A percentile compares a stretch with the other conserved stretches of the same genome.
phyloP scores from a whole-genome alignment of 2,329 filamentous ascomycete genomes.

The Verticillium albo-atrum region DNA sequence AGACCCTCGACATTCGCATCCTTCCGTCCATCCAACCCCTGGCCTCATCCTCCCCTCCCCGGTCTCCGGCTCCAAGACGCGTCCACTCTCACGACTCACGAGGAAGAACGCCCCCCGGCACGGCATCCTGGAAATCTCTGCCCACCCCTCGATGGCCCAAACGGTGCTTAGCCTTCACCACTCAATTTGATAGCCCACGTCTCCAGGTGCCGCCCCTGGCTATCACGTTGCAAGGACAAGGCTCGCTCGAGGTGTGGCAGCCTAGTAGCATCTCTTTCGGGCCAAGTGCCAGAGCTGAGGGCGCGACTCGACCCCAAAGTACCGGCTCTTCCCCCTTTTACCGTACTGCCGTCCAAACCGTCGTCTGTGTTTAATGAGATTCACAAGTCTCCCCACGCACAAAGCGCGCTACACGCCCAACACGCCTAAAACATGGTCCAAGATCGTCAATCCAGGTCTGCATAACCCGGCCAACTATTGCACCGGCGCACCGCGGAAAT shows the following conservation, averaged over 20 bases:
- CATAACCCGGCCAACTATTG: neutral
- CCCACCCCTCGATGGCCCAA: neutral
- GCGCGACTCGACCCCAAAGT: neutral
- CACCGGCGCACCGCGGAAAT: conserved; percentile 12
- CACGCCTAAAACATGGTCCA: neutral
- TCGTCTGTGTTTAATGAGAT: neutral
- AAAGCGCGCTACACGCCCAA: neutral
- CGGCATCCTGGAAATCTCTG: neutral
- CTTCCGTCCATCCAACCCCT: neutral
- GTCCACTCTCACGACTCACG: neutral
- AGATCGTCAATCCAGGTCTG: neutral
- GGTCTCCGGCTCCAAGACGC: neutral
- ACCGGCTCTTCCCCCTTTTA: neutral
- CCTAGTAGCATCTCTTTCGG: neutral
- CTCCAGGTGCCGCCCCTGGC: neutral
- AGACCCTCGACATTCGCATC: neutral
- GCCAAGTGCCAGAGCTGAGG: neutral
- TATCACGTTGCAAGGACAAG: neutral
- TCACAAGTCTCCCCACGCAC: neutral
- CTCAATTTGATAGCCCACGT: neutral
- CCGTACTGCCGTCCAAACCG: neutral
- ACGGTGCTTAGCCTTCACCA: neutral
- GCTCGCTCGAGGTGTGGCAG: neutral
- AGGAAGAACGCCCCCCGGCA: neutral
- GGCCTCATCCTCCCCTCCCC: neutral